Conservation (phyloP, 306 rosid species). For the Cucumis melo region DNA sequence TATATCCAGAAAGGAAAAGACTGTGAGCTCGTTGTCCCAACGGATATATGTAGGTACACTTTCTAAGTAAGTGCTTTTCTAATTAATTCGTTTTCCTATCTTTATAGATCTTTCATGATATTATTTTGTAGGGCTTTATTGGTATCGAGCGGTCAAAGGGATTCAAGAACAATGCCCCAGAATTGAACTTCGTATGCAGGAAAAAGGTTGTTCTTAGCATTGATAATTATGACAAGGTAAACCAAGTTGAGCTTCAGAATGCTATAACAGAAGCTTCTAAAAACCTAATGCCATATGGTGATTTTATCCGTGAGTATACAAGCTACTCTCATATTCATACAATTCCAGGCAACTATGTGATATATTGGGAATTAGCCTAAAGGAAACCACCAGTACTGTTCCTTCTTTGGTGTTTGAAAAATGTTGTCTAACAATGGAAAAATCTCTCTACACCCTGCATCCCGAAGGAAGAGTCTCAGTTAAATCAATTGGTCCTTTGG, state of each 20-base stretch:
- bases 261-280: conserved; percentile 32
- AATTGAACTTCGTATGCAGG: conserved; percentile 45
- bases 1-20: conserved; percentile 44
- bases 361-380: conserved; percentile 48
- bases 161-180: conserved; percentile 58
- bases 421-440: conserved; percentile 34
- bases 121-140: conserved; percentile 32
- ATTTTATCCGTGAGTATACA: conserved; percentile 35
- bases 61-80: not conserved
- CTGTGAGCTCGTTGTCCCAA: conserved; percentile 51
- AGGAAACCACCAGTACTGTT: not conserved
- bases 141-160: conserved; percentile 52
- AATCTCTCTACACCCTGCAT: not conserved
- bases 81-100: too few relatives aligned
- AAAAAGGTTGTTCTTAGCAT: conserved; percentile 44
- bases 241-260: conserved; percentile 47
- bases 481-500: conserved; percentile 44
- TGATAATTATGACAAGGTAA: conserved; percentile 38
- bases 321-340: conserved; percentile 34
- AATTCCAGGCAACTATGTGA: conserved; percentile 42
- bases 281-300: conserved; percentile 20
- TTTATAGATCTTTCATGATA: too few relatives aligned
- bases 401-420: conserved; percentile 34
- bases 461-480: conserved; percentile 27
- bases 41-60: conserved; percentile 35